Conservation (phyloP, 2,329 filamentous ascomycete species). For the Apiospora arundinis region DNA sequence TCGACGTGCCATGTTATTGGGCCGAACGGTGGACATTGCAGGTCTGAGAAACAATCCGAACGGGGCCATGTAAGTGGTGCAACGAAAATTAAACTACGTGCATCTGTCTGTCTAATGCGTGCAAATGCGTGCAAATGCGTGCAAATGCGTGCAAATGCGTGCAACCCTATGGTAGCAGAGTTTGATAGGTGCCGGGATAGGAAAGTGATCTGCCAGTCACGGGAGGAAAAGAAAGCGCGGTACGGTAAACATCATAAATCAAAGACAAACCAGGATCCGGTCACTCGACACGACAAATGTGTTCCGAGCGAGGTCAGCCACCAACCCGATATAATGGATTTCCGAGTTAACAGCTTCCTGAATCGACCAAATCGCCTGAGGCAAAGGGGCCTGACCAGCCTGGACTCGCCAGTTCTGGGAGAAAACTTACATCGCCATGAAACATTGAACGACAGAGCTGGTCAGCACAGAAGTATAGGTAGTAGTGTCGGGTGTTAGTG, state of each 20-base stretch:
- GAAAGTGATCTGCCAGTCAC: constrained; percentile 17
- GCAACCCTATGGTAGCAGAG: constrained; percentile 8
- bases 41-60: constrained; percentile 16
- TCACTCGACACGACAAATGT: constrained; percentile 15
- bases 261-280: background rate
- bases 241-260: constrained; percentile 1
- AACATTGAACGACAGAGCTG: background rate
- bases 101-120: constrained; percentile 14
- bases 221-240: background rate
- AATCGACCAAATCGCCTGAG: background rate
- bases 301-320: background rate
- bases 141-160: too few relatives aligned
- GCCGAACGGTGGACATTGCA: background rate
- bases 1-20: background rate
- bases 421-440: background rate
- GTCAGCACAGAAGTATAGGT: background rate
- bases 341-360: background rate
- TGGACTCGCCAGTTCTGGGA: background rate
- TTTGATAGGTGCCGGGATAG: constrained; percentile 5
- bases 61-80: constrained; percentile 1
- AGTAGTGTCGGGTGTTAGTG: background rate
- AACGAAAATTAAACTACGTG: constrained; percentile 9
- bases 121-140: too few relatives aligned
- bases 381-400: background rate
- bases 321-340: background rate